Base-by-base conservation (phyloP, 106 monocot genomes). In the Alisma plantagoaquatica region DNA sequence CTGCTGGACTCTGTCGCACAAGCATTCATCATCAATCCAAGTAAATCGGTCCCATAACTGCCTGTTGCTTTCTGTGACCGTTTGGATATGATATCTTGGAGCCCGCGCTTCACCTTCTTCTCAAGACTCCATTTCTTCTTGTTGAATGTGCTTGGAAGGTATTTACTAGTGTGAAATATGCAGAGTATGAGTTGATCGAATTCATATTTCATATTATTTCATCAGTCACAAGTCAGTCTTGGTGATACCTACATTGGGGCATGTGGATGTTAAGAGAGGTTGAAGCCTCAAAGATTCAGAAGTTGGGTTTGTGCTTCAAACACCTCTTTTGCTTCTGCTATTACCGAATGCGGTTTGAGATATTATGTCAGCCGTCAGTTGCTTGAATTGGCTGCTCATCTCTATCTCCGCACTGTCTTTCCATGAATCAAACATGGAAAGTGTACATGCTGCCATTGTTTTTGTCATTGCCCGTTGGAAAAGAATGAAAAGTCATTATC, bases 11-110 rank as follows among this genome's bases (percentile, higher is more conserved):
- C 53, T 73, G 27, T 9, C 77, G 61, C 29, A 61, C 58, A 71
- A 2, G 87, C 45, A 3, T 82, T 66, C 46, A 87, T 43, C 82
- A 87, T 81, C 58, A 87, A 16, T 2, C 87, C 87, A 9, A 87
- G 78, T 1, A 87, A 45, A 54, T 61, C 54, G 14, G 49, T 20
- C 2, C 46, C 46, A 33, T 56, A 33, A 30, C 41, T 23, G 23
- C 24, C 17, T 27, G 3, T 31, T 19, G 33, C 35, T 0, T 4
- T 8, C 16, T 56, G 57, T 38, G 50, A 11, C 28, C 60, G 38
- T 20, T 27, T 3, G 25, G 12, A 42, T 1, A 69, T 53, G 35
- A 69, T 69, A 27, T 23, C 14, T 1, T 15, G 21, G 10, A 69
- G 51, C 15, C 21, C 15, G 17, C 15, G 3, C 16, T 30, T 27